phyloP scores from a whole-genome alignment of 176 grass and related monocot species.

The Avena atlantica region DNA sequence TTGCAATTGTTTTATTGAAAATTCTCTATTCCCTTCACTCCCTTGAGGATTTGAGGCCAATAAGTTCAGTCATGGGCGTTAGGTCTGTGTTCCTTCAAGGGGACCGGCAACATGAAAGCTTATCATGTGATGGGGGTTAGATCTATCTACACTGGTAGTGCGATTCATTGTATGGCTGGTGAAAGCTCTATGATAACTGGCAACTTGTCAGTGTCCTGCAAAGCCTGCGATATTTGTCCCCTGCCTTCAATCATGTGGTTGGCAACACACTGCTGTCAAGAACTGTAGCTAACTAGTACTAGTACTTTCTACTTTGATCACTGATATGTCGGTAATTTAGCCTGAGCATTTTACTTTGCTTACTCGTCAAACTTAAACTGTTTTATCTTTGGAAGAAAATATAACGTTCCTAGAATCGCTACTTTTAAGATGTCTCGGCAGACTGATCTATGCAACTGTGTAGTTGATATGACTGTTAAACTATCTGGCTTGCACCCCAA shows the following conservation, averaged over 20 bases:
- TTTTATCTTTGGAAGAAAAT: background rate
- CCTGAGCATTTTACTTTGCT: slow-evolving; percentile 16
- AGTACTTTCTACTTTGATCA: slow-evolving; percentile 5
- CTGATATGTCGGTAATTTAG: slow-evolving; percentile 25
- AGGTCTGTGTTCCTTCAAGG: slow-evolving; percentile 43
- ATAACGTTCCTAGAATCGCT: background rate
- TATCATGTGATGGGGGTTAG: slow-evolving; percentile 58
- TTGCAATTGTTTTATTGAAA: slow-evolving; percentile 23
- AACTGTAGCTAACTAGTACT: background rate
- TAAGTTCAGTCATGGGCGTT: slow-evolving; percentile 53
- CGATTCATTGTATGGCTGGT: slow-evolving; percentile 52
- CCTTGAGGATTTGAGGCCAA: slow-evolving; percentile 29
- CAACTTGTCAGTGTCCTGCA: slow-evolving; percentile 52
- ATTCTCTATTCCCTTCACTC: background rate
- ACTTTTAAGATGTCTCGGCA: background rate
- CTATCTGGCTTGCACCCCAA: background rate
- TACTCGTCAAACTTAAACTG: background rate
- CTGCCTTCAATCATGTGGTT: slow-evolving; percentile 51
- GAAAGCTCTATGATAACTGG: slow-evolving; percentile 63
- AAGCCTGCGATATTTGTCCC: slow-evolving; percentile 63
- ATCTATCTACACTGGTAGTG: slow-evolving; percentile 54
- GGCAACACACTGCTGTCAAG: slow-evolving; percentile 9
- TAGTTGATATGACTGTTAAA: background rate
- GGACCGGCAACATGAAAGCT: slow-evolving; percentile 60
- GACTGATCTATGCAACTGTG: background rate